Conservation (phyloP, 768 basidiomycete species). For the Lactifluus volemus region DNA sequence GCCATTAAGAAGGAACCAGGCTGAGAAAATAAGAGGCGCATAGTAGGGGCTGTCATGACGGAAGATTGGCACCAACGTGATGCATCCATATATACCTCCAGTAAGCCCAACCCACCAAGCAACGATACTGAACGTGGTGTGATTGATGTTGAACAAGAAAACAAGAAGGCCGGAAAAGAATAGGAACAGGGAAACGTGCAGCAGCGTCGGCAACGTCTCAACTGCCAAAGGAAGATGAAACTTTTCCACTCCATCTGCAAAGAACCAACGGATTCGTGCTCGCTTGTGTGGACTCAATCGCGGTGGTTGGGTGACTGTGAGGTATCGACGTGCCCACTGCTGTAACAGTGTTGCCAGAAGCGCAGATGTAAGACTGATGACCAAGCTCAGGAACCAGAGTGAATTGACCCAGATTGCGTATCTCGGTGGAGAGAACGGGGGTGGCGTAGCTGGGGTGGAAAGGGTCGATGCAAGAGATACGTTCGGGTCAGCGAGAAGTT, state of each 20-base stretch:
- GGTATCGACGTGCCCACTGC: too few relatives aligned
- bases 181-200: neutral
- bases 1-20: neutral
- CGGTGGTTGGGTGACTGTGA: neutral
- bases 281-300: neutral
- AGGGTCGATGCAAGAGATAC: too few relatives aligned
- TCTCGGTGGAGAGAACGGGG: too few relatives aligned
- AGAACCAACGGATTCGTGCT: neutral
- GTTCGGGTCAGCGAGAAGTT: too few relatives aligned
- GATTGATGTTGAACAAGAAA: neutral
- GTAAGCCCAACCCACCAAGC: neutral
- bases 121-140: too few relatives aligned
- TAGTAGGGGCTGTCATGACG: too few relatives aligned
- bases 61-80: neutral
- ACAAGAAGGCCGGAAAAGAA: neutral
- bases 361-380: neutral
- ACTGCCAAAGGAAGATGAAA: neutral
- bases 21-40: too few relatives aligned
- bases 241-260: neutral
- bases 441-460: too few relatives aligned
- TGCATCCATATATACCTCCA: neutral
- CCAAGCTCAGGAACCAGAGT: neutral
- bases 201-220: neutral
- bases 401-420: too few relatives aligned
- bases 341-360: neutral